A percentile compares a stretch with the other conserved stretches of the same genome.
These are phyloP conservation scores for Amanita thiersii DNA, from an alignment of 768 basidiomycete genomes.

Conservation along the genomic window DNA sequence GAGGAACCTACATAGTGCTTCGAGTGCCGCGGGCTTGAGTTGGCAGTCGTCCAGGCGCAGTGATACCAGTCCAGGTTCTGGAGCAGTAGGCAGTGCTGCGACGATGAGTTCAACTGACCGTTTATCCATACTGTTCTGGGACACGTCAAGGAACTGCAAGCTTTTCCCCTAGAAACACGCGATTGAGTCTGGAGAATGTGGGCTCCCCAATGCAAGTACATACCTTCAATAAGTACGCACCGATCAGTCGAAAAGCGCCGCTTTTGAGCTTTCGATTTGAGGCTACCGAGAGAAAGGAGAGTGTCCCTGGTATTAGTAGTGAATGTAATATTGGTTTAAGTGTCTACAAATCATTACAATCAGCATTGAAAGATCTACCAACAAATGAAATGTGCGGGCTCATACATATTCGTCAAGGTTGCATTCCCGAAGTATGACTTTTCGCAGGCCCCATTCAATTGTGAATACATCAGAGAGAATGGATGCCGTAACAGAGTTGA, in stretches of 20 bases:
- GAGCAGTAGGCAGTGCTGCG: conserved; percentile 48
- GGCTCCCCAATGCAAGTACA: conserved; percentile 5
- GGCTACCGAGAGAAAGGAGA: conserved; percentile 80
- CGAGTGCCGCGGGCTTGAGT: conserved; percentile 65
- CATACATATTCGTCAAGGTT: conserved; percentile 77
- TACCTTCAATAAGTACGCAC: conserved; percentile 74
- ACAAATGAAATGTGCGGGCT: no score
- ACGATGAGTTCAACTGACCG: conserved; percentile 78
- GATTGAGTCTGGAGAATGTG: conserved; percentile 2
- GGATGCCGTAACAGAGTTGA: conserved; percentile 61
- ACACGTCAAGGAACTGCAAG: conserved; percentile 85
- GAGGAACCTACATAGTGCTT: conserved; percentile 79
- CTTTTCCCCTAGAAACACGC: conserved; percentile 71
- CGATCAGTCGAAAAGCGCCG: conserved; percentile 70
- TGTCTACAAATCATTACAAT: conserved; percentile 31
- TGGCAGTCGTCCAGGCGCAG: conserved; percentile 86
- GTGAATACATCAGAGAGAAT: conserved; percentile 87
- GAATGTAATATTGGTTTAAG: conserved; percentile 89
- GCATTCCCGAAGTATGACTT: conserved; percentile 80
- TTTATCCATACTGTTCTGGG: conserved; percentile 80
- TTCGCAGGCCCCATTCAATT: conserved; percentile 89
- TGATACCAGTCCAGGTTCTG: conserved; percentile 58
- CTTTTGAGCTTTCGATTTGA: conserved; percentile 79
- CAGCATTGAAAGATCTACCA: conserved; percentile 5
- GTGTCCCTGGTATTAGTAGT: conserved; percentile 71